These are phyloP conservation scores for Westerdykella aurantiaca DNA, from an alignment of 2,329 filamentous ascomycete genomes.

Conservation along the genomic window DNA sequence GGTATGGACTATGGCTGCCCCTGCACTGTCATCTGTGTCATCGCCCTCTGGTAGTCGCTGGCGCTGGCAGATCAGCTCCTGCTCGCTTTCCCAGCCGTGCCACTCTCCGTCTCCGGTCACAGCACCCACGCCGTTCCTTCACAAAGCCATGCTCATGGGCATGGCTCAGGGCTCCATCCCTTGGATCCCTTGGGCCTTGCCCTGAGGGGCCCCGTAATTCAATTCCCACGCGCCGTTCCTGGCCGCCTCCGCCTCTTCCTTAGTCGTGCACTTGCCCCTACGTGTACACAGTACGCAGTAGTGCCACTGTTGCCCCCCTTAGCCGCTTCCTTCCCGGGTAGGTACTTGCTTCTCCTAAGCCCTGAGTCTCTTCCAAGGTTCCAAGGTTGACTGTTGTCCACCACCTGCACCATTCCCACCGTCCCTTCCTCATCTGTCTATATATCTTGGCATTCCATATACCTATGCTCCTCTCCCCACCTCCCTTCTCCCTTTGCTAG, in stretches of 20 bases:
- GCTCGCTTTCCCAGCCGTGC: constrained; percentile 34
- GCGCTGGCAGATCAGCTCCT: constrained; percentile 28
- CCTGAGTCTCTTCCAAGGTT: constrained; percentile 2
- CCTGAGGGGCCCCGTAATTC: constrained; percentile 26
- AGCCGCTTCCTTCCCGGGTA: constrained; percentile 28
- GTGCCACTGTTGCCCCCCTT: constrained; percentile 12
- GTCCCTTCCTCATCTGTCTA: constrained; percentile 31
- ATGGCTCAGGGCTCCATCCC: no score
- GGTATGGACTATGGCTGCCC: neutral
- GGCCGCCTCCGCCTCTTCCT: constrained; percentile 30
- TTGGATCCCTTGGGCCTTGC: constrained; percentile 16
- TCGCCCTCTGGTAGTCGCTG: constrained; percentile 5
- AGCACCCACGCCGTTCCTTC: constrained; percentile 27
- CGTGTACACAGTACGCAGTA: neutral
- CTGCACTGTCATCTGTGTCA: constrained; percentile 1
- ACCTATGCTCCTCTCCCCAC: constrained; percentile 29
- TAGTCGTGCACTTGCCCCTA: constrained; percentile 19
- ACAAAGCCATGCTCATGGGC: constrained; percentile 21
- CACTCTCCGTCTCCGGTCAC: constrained; percentile 26
- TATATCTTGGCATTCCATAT: constrained; percentile 36
- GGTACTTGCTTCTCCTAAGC: constrained; percentile 18
- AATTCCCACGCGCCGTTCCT: constrained; percentile 30
- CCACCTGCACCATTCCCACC: constrained; percentile 26
- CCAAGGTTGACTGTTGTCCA: neutral
- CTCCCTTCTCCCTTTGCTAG: constrained; percentile 4